Base-by-base conservation (phyloP, 768 basidiomycete species). In the Paxillus involutus region DNA sequence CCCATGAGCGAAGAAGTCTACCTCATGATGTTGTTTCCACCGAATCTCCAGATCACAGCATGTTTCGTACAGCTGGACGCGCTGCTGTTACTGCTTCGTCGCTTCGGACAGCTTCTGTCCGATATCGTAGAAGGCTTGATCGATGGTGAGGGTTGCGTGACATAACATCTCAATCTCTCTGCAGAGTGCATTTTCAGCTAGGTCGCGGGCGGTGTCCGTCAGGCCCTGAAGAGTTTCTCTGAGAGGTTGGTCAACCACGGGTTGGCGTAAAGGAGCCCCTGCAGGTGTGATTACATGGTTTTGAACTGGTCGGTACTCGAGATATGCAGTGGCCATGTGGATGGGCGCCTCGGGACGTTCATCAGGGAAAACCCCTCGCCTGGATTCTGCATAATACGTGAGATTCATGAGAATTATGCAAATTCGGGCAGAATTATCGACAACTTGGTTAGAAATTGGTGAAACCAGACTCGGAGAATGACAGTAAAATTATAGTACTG, bases 81-180 rank as follows among this genome's bases (percentile, higher is more conserved):
- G 51, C 37, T 45, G 44, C 30, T 47, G 52, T 24, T 63, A 62
- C 29, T 51, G 49, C 4, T 30, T 52, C 21, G 37, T 19, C 17
- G 42, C 51, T 3, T 55, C 49, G 12, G 62, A 50, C 6, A 63
- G 16, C 24, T 10, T 52, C 46, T 36, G 48, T 35, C 41, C 56
- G 9, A 63, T 60, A 17, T 51, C 44, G n/a, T 51, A 53, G 37
- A 63, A 63, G 1, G 62, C 50, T 8, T 51, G 14, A 24, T 63
- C 62, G 30, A 63, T 63, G 17, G 32, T 8, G 13, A 63, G 58
- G 3, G 62, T 53, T 3, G 59, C 62, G 4, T 11, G 26, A 26
- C 55, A 63, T 17, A 63, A 16, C n/a, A 17, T 42, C 12, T 60
- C 62, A 32, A 63, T 63, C n/a, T 63, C 62, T 7, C 48, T 40